Base-by-base conservation (phyloP, 1,284 basidiomycete genomes). In the Ganoderma lingzhi region DNA sequence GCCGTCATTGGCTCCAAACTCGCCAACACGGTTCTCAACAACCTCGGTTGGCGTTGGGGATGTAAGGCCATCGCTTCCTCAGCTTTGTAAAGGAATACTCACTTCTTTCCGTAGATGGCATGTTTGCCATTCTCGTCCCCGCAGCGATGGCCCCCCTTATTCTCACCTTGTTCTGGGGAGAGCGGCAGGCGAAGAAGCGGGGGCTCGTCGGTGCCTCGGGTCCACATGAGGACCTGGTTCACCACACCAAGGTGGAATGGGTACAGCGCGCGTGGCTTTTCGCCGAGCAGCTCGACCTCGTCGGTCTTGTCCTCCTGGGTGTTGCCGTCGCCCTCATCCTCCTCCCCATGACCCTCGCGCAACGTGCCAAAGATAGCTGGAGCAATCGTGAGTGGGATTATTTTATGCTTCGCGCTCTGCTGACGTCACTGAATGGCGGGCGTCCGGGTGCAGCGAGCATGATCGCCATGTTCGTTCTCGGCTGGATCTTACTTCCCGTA, bases 1-100 rank as follows among this genome's bases (percentile, higher is more conserved):
- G 82, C 86, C 58, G 93, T 90, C 78, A 84, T 95, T 71, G 88
- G 91, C 3, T 87, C 92, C 6, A 92, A 93, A 76, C 88, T 95
- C 65, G 84, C 86, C 14, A 84, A 89, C 39, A 82, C 84, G 59
- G 82, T 90, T 9, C 81, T 94, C 56, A 80, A 88, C 58, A 82
- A 86, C 56, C 76, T 82, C 53, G 84, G 85, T 6, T 95, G 93
- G 94, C 82, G 93, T 78, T 93, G 91, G 89, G 93, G 93, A 41
- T 92, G 88, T 88, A 83, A 28, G 71, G 10, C 2, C 0, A 10
- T 35, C 12, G 4, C 62, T 58, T n/a, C 53, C 41, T 39, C 17
- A 12, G n/a, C 10, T 51, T 10, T 9, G 28, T 35, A 32, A 17
- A 12, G 4, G 8, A 9, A 15, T 2, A 23, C 30, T 41, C 45